Base-by-base conservation (phyloP, 2,329 filamentous ascomycete genomes). In the Periconia sp. region DNA sequence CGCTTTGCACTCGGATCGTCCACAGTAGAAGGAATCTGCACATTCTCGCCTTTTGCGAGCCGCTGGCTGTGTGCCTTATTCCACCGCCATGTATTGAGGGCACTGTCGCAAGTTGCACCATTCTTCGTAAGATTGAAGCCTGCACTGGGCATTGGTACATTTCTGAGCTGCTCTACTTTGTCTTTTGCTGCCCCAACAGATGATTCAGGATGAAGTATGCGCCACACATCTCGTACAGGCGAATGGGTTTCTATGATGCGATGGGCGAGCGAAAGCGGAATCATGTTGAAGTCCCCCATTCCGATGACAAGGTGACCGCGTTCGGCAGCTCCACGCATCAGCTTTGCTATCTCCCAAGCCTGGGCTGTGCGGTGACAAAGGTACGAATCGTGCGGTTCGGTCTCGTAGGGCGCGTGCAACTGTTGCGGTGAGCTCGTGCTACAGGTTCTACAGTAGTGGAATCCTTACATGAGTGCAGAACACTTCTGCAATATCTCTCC, bases 211-310 rank as follows among this genome's bases (percentile, higher is more conserved):
- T 95, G 87, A 15, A 95, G 70, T 21, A 88, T 79, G 40, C 88
- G 83, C 94, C 94, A 99, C 16, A 85, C 84, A 66, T 99, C 94
- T 31, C 80, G 81, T 19, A 95, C 86, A 11, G 86, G 86, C 8
- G 86, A 84, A 63, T 91, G 86, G 3, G 85, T 83, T 43, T 87
- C 88, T 56, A 99, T 86, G 52, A 97, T 78, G 40, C 85, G 82
- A 73, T 97, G 89, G 22, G 88, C 86, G 49, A 96, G 82, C 18
- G 89, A 95, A 28, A 87, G 72, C 1, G 94, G 94, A n/a, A 90
- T 77, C 87, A 96, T 95, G 73, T 97, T 97, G 75, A 97, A 96
- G 74, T 97, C 94, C 18, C 94, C 94, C 40, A 96, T 75, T 5
- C 86, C 92, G 30, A 97, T 76, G 37, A 92, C 91, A 21, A 97